Evolutionary conservation across 2,329 filamentous ascomycete species (phyloP).

Genomic region (Cordyceps farinosa): DNA sequence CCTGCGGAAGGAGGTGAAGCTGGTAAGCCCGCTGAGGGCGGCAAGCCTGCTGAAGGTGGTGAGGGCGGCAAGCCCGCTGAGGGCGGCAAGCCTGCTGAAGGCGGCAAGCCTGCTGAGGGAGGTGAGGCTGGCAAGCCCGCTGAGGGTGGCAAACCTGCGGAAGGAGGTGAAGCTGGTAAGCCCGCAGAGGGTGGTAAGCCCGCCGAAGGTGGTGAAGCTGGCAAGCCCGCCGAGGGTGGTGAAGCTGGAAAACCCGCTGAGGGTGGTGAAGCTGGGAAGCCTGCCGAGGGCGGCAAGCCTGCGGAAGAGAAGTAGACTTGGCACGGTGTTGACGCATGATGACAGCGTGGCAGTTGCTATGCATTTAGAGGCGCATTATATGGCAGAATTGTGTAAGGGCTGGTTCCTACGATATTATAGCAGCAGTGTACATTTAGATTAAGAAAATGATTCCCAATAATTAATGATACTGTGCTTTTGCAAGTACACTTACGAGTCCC

Average conservation of each 20-base stretch:
- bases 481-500: too few species aligned
- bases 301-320: background rate
- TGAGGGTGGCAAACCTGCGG: background rate
- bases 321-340: too few species aligned
- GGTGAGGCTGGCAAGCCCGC: background rate
- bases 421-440: background rate
- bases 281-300: background rate
- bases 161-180: background rate
- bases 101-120: background rate
- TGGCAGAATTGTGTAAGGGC: background rate
- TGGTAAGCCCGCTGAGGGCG: background rate
- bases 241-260: background rate
- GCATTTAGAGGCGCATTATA: background rate
- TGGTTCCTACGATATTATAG: slow-evolving; percentile 3
- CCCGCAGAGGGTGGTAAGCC: background rate
- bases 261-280: background rate
- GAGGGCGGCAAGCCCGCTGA: background rate
- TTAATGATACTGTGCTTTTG: too few species aligned
- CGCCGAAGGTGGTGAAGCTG: background rate
- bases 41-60: too few species aligned
- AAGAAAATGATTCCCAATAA: too few species aligned
- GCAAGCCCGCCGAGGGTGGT: background rate
- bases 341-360: background rate
- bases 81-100: background rate
- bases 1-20: background rate